A percentile compares a stretch with the other conserved stretches of the same genome.
Conservation (phyloP, 202 grass and related monocot genomes). For the Zoysia matrella region DNA sequence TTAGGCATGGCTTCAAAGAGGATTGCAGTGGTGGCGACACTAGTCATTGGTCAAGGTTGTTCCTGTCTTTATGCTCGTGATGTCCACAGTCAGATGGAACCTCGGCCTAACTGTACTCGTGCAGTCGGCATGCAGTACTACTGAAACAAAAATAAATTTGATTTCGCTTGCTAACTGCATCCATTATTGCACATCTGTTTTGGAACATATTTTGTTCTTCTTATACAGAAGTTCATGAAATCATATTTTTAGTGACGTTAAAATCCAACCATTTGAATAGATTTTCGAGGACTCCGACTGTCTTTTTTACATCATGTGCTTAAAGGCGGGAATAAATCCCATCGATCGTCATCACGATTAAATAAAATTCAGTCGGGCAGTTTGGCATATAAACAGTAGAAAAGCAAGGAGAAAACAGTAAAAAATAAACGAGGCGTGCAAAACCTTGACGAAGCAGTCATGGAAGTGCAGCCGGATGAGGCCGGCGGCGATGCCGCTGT, state of each 20-base stretch:
- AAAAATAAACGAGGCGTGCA: background rate
- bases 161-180: too few species aligned
- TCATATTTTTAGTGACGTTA: too few species aligned
- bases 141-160: too few species aligned
- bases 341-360: background rate
- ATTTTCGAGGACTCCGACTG: too few species aligned
- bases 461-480: constrained; percentile 46
- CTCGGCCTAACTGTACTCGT: too few species aligned
- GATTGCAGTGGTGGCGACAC: background rate
- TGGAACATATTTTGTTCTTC: too few species aligned
- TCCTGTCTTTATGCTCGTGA: too few species aligned
- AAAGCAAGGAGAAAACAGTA: background rate
- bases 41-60: background rate
- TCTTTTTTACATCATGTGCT: too few species aligned
- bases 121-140: too few species aligned
- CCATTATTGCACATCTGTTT: too few species aligned
- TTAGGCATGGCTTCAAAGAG: background rate
- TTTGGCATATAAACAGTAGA: background rate
- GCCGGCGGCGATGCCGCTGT: constrained; percentile 69
- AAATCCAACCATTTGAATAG: too few species aligned
- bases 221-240: too few species aligned
- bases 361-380: background rate
- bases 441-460: constrained; percentile 75
- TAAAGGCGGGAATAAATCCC: background rate
- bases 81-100: background rate